Conservation (phyloP, 139 green algal species). For the Parachlorella kessleri region DNA sequence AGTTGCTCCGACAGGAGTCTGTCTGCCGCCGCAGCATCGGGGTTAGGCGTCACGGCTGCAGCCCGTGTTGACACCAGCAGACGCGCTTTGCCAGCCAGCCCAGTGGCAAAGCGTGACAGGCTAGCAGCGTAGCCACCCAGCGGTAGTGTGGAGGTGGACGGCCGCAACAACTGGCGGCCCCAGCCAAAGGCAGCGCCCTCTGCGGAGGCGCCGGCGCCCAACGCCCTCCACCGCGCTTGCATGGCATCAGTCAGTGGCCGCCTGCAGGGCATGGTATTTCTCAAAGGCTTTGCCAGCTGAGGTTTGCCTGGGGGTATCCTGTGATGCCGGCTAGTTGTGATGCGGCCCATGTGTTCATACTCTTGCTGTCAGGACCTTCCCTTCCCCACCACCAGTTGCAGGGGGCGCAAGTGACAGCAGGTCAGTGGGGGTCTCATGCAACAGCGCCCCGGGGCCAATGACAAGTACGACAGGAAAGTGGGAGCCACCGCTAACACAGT, state of each 20-base stretch:
- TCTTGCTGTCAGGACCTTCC: no score
- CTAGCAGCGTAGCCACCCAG: conserved; percentile 18
- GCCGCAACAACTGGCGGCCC: conserved; percentile 19
- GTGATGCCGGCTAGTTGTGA: no score
- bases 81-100: conserved; percentile 12
- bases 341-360: no score
- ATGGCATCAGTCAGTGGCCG: conserved; percentile 3
- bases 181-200: conserved; percentile 20
- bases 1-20: neutral
- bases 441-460: no score
- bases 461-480: no score
- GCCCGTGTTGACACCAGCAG: conserved; percentile 17
- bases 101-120: conserved; percentile 28
- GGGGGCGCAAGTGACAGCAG: no score
- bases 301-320: no score
- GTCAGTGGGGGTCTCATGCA: no score
- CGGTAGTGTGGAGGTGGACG: conserved; percentile 1
- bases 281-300: no score
- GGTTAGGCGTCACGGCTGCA: neutral
- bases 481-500: no score
- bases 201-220: conserved; percentile 4
- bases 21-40: neutral
- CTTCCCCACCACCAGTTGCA: no score
- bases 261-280: conserved; percentile 7
- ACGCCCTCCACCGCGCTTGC: neutral